These are phyloP conservation scores for Neurospora sp. DNA, from an alignment of 495 filamentous ascomycete genomes.

Conservation along the genomic window DNA sequence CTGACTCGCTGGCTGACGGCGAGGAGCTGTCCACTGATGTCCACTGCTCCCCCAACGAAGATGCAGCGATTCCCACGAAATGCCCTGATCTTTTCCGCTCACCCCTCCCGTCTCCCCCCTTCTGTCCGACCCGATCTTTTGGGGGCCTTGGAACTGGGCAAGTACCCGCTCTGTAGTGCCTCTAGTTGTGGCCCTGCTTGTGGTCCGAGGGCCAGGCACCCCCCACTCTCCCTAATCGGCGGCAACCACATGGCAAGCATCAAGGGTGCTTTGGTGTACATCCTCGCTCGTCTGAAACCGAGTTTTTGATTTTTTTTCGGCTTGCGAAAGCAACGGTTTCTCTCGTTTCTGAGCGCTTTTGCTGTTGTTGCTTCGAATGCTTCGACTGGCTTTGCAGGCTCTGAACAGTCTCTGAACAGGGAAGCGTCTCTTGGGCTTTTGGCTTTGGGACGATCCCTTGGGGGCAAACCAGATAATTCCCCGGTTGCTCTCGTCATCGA, in stretches of 20 bases:
- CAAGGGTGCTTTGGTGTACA: constrained; percentile 21
- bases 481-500: constrained; percentile 22
- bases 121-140: constrained; percentile 13
- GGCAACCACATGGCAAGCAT: constrained; percentile 39
- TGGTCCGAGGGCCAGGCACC: constrained; percentile 8
- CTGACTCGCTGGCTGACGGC: constrained; percentile 28
- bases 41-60: background rate
- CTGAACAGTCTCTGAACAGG: background rate
- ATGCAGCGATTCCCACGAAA: background rate
- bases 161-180: constrained; percentile 4
- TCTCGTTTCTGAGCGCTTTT: constrained; percentile 1
- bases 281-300: background rate
- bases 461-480: constrained; percentile 12
- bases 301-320: constrained; percentile 14
- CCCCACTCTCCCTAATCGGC: constrained; percentile 22
- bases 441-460: constrained; percentile 14
- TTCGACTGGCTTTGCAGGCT: background rate
- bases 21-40: constrained; percentile 7
- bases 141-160: constrained; percentile 13
- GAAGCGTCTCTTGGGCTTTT: background rate
- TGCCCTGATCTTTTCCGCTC: constrained; percentile 7
- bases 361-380: background rate
- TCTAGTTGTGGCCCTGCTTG: background rate
- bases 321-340: constrained; percentile 4
- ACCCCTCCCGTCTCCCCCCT: constrained; percentile 13